Evolutionary conservation across 2,329 filamentous ascomycete genomes (phyloP), one percentile per base, ranked within the genome.

Genomic region (Neocucurbitaria cava): DNA sequence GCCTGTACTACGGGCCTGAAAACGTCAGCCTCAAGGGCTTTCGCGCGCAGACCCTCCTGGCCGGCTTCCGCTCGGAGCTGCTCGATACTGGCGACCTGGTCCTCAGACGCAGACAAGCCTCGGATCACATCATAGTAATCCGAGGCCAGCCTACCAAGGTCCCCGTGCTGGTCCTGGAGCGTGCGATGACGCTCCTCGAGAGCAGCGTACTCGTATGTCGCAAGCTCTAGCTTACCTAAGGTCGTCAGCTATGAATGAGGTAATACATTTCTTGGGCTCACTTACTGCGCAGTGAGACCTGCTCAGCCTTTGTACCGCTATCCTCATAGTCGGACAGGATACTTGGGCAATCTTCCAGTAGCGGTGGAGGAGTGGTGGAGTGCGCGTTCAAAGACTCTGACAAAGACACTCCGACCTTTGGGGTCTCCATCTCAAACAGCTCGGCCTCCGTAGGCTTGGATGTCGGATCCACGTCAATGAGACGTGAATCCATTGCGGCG

Each of bases 31-130:
- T 64, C 54, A 13, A 60, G 56, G 5, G 62, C 62, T 45, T 61
- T 64, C 23, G 56, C 54, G 30, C 56, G 56, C 26, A 65, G 31
- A 33, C 60, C 58, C 28, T 58, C 52, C 45, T 31, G 40, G 20
- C 56, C 60, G 40, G 58, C 58, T 30, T 64, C 61, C 4, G 49
- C 49, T 18, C 51, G 58, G 30, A 65, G 51, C 40, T 65, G 58
- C 2, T 59, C 47, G 33, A 64, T 52, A 23, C 52, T 52, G 5
- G 47, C 30, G 6, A 30, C 24, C 11, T 35, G 44, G 9, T 44
- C 49, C 4, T 56, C 40, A 10, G 43, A 20, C 15, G 50, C 26
- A 15, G 48, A 35, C 5, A 35, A 49, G 23, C 62, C 62, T 24
- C 49, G 33, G 3, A 65, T 57, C 1, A 60, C 38, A 13, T 60